These are phyloP conservation scores for Cicer yamashitae DNA, from an alignment of 306 rosid genomes.

Conservation along the genomic window DNA sequence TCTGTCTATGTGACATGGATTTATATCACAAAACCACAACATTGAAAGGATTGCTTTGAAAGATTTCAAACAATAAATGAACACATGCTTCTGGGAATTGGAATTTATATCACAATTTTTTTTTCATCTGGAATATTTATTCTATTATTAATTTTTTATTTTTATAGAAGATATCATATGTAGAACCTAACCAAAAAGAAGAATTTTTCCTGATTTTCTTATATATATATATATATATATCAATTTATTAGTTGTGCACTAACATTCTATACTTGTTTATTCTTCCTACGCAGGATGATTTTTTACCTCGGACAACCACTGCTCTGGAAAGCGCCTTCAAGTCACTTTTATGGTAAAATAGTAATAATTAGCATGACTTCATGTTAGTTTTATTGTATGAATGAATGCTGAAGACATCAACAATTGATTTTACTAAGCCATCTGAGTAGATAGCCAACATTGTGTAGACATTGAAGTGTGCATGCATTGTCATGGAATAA, in stretches of 20 bases:
- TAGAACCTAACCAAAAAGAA: constrained; percentile 1
- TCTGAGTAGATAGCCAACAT: constrained; percentile 6
- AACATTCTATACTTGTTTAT: constrained; percentile 33
- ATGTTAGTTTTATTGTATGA: constrained; percentile 6
- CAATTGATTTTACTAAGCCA: constrained; percentile 19
- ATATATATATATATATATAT: constrained; percentile 3
- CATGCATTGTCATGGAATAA: constrained; percentile 28
- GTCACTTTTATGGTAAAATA: constrained; percentile 79
- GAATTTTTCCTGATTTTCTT: not conserved
- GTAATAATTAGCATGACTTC: constrained; percentile 35
- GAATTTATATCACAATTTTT: constrained; percentile 8
- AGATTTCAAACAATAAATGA: constrained; percentile 26
- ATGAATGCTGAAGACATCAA: constrained; percentile 31
- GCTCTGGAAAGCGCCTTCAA: constrained; percentile 74
- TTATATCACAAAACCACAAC: too few species aligned
- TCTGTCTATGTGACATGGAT: not conserved
- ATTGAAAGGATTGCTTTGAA: constrained; percentile 26
- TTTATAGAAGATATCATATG: constrained; percentile 19
- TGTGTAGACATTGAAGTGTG: constrained; percentile 35
- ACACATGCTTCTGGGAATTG: constrained; percentile 7
- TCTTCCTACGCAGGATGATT: constrained; percentile 74
- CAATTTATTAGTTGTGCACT: constrained; percentile 39
- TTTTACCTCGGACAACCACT: constrained; percentile 87
- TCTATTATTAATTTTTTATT: not conserved
- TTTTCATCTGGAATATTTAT: not conserved